Evolutionary conservation across 2,329 filamentous ascomycete genomes (phyloP).

Genomic region (Pseudocercospora crystallina): DNA sequence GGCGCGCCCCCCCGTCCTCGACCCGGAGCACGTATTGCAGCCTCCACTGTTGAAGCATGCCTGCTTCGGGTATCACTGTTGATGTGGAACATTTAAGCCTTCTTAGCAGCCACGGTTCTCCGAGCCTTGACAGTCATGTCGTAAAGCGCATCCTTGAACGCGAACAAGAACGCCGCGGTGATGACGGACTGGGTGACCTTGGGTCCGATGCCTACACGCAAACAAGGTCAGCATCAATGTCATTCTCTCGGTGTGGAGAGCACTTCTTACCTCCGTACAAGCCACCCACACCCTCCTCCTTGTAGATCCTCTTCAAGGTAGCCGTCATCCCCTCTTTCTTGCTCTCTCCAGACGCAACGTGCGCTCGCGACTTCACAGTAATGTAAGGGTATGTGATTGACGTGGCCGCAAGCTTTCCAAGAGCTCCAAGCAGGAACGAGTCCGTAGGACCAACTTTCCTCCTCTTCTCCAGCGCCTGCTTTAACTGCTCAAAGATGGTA

Average conservation of each 20-base stretch:
- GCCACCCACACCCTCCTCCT: constrained; percentile 86
- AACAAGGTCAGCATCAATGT: constrained; percentile 8
- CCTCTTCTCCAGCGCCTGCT: constrained; percentile 80
- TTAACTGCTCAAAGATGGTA: constrained; percentile 97
- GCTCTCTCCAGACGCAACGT: constrained; percentile 77
- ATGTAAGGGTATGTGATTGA: constrained; percentile 97
- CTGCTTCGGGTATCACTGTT: background rate
- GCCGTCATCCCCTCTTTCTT: constrained; percentile 77
- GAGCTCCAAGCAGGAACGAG: constrained; percentile 85
- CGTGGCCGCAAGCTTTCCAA: constrained; percentile 93
- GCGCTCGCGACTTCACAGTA: constrained; percentile 96
- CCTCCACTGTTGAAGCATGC: too few relatives aligned
- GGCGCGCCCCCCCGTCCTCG: too few relatives aligned
- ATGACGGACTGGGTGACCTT: constrained; percentile 97
- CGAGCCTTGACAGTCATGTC: constrained; percentile 73
- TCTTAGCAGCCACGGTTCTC: constrained; percentile 21
- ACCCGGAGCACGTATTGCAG: too few relatives aligned
- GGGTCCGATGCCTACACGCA: constrained; percentile 77
- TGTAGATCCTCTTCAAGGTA: constrained; percentile 75
- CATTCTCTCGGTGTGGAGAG: background rate
- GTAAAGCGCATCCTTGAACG: constrained; percentile 96
- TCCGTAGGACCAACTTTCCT: constrained; percentile 77
- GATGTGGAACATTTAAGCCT: constrained; percentile 14
- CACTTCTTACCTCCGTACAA: constrained; percentile 80
- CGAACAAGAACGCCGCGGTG: constrained; percentile 93